Evolutionary conservation across 129 eudicot species (phyloP).

Genomic region (Smallanthus sonchifolius): DNA sequence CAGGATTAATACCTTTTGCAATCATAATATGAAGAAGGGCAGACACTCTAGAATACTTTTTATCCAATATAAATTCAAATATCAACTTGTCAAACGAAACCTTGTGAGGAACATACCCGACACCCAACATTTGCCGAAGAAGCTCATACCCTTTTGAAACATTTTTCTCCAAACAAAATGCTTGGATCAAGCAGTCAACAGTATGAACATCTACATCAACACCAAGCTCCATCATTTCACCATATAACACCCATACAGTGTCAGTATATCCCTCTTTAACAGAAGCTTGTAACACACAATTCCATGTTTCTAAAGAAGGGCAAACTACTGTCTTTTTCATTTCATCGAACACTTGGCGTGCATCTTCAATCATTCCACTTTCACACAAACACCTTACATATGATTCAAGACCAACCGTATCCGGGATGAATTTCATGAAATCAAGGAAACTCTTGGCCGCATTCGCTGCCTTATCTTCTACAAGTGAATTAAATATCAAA

Average conservation of each 20-base stretch:
- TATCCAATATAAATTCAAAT: constrained; percentile 31
- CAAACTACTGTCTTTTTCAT: constrained; percentile 31
- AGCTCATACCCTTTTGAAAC: constrained; percentile 53
- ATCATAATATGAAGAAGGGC: constrained; percentile 69
- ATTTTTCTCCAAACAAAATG: constrained; percentile 53
- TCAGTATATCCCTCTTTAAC: constrained; percentile 39
- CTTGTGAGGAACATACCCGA: constrained; percentile 51
- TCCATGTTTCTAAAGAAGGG: constrained; percentile 57
- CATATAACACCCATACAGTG: constrained; percentile 63
- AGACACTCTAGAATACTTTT: constrained; percentile 43
- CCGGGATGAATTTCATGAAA: constrained; percentile 35
- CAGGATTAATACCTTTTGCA: constrained; percentile 44
- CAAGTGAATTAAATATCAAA: constrained; percentile 44
- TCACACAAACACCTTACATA: constrained; percentile 53
- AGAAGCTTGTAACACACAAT: constrained; percentile 35
- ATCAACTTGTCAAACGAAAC: constrained; percentile 48
- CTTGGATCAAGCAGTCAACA: constrained; percentile 48
- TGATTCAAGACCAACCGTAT: constrained; percentile 37
- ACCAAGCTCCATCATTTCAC: constrained; percentile 55
- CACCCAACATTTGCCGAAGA: constrained; percentile 52
- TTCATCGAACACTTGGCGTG: constrained; percentile 44
- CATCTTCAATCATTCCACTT: constrained; percentile 52
- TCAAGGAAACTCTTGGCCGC: constrained; percentile 48
- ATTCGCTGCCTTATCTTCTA: constrained; percentile 48
- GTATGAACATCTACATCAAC: constrained; percentile 55